A percentile compares a stretch with the other conserved stretches of the same genome.
Evolutionary conservation across 345 rosid species (phyloP).

Genomic region (Trapa bicornis): DNA sequence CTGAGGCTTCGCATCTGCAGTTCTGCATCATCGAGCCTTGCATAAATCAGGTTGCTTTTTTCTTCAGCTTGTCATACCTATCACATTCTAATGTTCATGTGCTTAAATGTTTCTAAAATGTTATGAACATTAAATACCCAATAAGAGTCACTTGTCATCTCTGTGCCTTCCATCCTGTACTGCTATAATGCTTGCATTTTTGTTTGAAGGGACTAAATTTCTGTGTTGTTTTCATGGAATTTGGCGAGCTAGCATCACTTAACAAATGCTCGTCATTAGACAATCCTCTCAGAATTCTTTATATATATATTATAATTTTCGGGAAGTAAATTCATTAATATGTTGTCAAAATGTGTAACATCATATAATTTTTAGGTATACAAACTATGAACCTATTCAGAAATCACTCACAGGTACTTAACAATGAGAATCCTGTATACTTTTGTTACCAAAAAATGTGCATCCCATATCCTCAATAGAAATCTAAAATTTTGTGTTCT

Average conservation of each 20-base stretch:
- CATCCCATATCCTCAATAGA: no score
- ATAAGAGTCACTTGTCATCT: background rate
- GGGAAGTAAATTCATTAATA: no score
- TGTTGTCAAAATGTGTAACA: background rate
- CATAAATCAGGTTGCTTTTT: slow-evolving; percentile 43
- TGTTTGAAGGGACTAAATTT: background rate
- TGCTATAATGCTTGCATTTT: background rate
- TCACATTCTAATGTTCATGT: background rate
- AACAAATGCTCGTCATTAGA: background rate
- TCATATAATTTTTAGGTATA: background rate
- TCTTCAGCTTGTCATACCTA: background rate
- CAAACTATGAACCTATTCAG: no score
- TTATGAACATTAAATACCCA: background rate
- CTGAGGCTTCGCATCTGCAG: slow-evolving; percentile 74
- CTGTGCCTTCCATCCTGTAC: background rate
- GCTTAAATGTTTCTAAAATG: background rate
- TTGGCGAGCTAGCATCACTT: background rate
- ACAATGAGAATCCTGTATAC: no score
- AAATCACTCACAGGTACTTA: no score
- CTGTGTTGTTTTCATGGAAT: background rate
- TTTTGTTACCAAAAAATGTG: no score
- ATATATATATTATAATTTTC: no score
- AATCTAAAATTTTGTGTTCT: no score
- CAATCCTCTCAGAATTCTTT: background rate
- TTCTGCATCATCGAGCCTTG: slow-evolving; percentile 56